These are phyloP conservation scores for Carallia brachiata DNA, from an alignment of 345 rosid genomes.

Conservation along the genomic window DNA sequence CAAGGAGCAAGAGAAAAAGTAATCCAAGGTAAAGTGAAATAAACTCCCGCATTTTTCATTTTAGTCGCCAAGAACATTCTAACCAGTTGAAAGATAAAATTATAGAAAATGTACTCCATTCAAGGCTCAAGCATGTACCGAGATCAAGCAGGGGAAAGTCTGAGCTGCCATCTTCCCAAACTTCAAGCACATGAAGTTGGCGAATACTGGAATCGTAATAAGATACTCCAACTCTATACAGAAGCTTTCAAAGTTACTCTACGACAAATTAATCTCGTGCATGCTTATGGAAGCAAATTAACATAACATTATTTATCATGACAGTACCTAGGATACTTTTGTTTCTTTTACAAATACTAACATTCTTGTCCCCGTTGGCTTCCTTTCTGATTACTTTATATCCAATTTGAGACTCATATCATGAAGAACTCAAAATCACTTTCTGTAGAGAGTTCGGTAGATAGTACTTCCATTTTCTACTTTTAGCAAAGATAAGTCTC, in stretches of 20 bases:
- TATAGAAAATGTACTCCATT: constrained; percentile 4
- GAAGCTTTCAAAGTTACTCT: background rate
- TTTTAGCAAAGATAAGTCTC: background rate
- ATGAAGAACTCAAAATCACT: background rate
- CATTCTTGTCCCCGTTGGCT: background rate
- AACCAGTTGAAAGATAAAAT: background rate
- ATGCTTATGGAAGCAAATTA: background rate
- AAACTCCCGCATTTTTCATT: background rate
- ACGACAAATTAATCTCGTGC: background rate
- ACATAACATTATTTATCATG: background rate
- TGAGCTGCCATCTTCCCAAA: constrained; percentile 83
- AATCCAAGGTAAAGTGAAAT: background rate
- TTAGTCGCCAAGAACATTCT: background rate
- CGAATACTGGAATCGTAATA: constrained; percentile 79
- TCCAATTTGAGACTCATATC: background rate
- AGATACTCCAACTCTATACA: constrained; percentile 73
- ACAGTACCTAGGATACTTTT: no score
- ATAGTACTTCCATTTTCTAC: background rate
- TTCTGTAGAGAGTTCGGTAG: background rate
- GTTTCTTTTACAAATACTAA: background rate
- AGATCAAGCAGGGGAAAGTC: constrained; percentile 75
- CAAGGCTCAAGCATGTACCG: constrained; percentile 41
- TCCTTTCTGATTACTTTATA: background rate
- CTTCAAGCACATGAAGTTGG: constrained; percentile 88
- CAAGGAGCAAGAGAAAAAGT: background rate